phyloP scores from a whole-genome alignment of 257 asterid species.

The Solanum appendiculatum region DNA sequence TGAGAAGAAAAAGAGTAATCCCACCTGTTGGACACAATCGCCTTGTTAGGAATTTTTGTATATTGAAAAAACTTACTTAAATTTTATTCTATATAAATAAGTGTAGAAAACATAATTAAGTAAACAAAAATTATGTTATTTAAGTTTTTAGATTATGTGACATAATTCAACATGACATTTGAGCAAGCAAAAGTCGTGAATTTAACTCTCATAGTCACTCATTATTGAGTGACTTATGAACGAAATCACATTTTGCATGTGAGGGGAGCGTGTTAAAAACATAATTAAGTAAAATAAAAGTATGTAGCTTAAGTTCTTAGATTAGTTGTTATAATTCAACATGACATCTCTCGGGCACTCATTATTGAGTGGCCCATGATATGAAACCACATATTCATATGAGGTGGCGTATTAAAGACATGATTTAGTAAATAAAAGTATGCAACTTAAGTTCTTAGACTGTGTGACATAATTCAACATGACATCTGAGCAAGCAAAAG shows the following conservation, averaged over 20 bases:
- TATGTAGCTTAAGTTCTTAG: neutral
- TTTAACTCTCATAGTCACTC: neutral
- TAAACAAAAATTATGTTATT: neutral
- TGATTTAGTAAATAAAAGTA: neutral
- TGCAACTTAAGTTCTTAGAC: neutral
- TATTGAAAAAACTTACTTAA: neutral
- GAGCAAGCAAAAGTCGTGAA: neutral
- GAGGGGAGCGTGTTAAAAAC: too few relatives aligned
- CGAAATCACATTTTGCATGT: neutral
- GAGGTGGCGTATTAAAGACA: too few relatives aligned
- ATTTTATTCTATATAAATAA: neutral
- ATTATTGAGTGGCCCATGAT: too few relatives aligned
- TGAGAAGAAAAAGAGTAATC: conserved; percentile 77
- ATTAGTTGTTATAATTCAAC: neutral
- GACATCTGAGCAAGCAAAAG: neutral
- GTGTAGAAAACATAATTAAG: neutral
- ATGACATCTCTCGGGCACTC: too few relatives aligned
- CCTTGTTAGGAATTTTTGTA: neutral
- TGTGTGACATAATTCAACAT: neutral
- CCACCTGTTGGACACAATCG: conserved; percentile 39
- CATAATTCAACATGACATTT: neutral
- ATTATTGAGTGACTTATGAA: neutral
- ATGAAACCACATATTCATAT: too few relatives aligned
- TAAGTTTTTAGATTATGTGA: neutral
- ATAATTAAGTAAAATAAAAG: too few relatives aligned